phyloP scores from a whole-genome alignment of 1,139 yeast species.

The Starmera stellimalicola region DNA sequence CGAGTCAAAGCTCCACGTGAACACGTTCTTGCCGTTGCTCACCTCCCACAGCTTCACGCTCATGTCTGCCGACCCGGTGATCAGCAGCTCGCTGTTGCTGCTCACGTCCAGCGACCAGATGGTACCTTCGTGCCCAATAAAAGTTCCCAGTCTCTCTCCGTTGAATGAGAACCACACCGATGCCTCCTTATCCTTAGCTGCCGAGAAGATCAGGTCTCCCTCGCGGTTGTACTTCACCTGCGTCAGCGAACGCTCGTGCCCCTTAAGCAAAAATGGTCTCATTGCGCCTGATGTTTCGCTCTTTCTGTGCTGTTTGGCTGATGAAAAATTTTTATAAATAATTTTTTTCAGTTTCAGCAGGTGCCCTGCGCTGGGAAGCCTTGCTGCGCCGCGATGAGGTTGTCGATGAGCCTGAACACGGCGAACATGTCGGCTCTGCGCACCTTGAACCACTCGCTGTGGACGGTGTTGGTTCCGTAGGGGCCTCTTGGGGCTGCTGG shows the following conservation, averaged over 20 bases:
- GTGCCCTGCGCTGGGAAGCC: too few relatives aligned
- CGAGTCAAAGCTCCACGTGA: constrained; percentile 68
- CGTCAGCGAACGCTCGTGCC: constrained; percentile 81
- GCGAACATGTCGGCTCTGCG: constrained; percentile 32
- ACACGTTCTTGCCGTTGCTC: constrained; percentile 65
- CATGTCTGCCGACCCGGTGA: constrained; percentile 90
- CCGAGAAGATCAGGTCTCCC: constrained; percentile 89
- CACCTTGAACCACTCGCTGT: constrained; percentile 51
- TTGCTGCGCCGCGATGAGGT: too few relatives aligned
- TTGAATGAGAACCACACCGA: constrained; percentile 91
- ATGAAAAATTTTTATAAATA: not conserved
- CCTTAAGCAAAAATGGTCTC: constrained; percentile 55
- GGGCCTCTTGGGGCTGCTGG: too few relatives aligned
- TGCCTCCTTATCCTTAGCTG: constrained; percentile 85
- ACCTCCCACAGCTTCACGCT: constrained; percentile 81
- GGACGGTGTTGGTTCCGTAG: too few relatives aligned
- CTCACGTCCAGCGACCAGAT: constrained; percentile 93
- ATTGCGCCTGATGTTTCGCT: constrained; percentile 17
- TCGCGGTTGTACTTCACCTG: constrained; percentile 92
- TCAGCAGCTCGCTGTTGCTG: constrained; percentile 52
- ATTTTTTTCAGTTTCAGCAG: too few relatives aligned
- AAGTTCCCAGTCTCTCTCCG: constrained; percentile 95
- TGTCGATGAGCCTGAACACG: constrained; percentile 35
- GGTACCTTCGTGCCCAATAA: constrained; percentile 86
- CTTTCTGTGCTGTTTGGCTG: not conserved